phyloP scores from a whole-genome alignment of 106 monocot species.

The Vanilla planifolia region DNA sequence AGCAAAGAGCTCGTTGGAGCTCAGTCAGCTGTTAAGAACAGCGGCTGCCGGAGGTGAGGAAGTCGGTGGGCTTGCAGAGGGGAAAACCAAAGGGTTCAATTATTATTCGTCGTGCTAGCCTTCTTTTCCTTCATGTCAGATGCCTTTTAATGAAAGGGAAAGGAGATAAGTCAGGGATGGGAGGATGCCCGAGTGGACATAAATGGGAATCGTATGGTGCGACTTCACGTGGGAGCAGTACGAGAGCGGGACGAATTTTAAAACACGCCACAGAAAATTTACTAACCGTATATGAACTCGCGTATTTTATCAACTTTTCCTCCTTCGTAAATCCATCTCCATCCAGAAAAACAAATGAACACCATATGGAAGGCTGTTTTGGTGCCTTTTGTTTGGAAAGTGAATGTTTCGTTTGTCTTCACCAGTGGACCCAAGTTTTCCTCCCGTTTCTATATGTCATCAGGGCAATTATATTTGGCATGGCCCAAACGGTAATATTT shows the following conservation, averaged over 20 bases:
- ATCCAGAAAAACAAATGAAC: too few relatives aligned
- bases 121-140: slow-evolving; percentile 12
- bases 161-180: background rate
- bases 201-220: slow-evolving; percentile 2
- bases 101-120: background rate
- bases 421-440: too few relatives aligned
- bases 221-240: slow-evolving; percentile 18
- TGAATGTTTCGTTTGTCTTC: too few relatives aligned
- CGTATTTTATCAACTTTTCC: too few relatives aligned
- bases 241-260: too few relatives aligned
- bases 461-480: too few relatives aligned
- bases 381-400: background rate
- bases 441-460: too few relatives aligned
- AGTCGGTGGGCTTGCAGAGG: background rate
- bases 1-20: background rate
- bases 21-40: background rate
- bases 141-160: background rate
- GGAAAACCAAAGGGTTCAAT: background rate
- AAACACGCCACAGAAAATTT: too few relatives aligned
- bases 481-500: too few relatives aligned
- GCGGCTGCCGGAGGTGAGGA: background rate
- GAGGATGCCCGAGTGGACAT: background rate
- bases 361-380: too few relatives aligned
- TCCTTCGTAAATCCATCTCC: too few relatives aligned
- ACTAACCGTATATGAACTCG: too few relatives aligned